phyloP scores from a whole-genome alignment of 2,329 filamentous ascomycete genomes.

The Neofusicoccum umdonicola region DNA sequence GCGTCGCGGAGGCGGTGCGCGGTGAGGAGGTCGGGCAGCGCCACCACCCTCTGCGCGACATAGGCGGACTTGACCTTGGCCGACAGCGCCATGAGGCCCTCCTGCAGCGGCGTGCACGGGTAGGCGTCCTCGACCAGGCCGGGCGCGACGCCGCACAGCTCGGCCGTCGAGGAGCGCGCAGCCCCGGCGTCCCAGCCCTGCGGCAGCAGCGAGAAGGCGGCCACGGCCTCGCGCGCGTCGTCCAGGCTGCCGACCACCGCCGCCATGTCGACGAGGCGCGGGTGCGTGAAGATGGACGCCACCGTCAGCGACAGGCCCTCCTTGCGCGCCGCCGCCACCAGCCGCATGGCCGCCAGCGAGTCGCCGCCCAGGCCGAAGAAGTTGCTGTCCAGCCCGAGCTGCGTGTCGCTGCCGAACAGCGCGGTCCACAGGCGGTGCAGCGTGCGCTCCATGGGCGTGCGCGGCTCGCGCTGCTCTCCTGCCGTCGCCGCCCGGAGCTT shows the following conservation, averaged over 20 bases:
- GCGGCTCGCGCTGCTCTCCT: not conserved
- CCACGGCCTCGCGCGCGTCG: no score
- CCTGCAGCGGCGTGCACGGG: conserved; percentile 55
- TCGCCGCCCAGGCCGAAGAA: conserved; percentile 46
- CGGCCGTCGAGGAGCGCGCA: no score
- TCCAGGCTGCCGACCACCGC: no score
- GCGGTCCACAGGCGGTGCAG: conserved; percentile 17
- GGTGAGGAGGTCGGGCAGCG: conserved; percentile 22
- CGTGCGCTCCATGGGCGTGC: not conserved
- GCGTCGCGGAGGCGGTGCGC: conserved; percentile 18
- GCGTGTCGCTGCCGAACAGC: not conserved
- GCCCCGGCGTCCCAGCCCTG: no score
- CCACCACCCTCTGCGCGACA: conserved; percentile 34
- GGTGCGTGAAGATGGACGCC: conserved; percentile 51
- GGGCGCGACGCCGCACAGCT: not conserved
- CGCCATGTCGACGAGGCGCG: no score
- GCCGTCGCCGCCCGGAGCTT: not conserved
- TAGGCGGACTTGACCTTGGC: conserved; percentile 53
- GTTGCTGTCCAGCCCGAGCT: not conserved
- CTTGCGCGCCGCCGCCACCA: conserved; percentile 54
- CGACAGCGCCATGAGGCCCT: conserved; percentile 55
- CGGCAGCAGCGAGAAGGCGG: no score
- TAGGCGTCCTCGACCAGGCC: conserved; percentile 48
- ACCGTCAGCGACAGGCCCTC: conserved; percentile 53
- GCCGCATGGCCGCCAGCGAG: conserved; percentile 51